Base-by-base conservation (phyloP, 371 early-diverging fungal genomes). In the Mucor irregularis region DNA sequence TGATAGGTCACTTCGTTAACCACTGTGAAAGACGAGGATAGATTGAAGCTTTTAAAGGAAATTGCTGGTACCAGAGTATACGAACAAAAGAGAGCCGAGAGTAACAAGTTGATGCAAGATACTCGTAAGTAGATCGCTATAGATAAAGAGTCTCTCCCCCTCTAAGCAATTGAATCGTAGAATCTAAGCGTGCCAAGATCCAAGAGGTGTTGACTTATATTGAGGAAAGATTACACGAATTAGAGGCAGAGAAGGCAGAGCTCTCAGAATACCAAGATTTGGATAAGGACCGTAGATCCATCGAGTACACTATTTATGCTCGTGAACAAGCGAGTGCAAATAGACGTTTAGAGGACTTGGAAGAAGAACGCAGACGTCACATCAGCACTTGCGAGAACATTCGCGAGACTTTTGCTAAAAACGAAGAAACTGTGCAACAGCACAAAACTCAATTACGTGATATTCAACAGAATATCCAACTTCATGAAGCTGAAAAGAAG, bases 11-110 rank as follows among this genome's bases (percentile, higher is more conserved):
- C 89, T 5, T 88, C 94, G 3, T 80, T 99, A 49, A 96, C 98
- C 0, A 93, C 94, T 43, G 93, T 97, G 3, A 93, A 93, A 63
- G 98, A 98, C 64, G 63, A 70, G 31, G 98, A 97, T 69, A 82
- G 99, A 6, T 73, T 98, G 34, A 83, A 90, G 40, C 67, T 99
- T 30, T 84, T 99, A 14, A 98, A 98, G 66, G 97, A 99, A 57
- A 94, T 99, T 31, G 98, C 99, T 14, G 99, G 99, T 48, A 99
- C 98, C 5, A 80, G 89, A 17, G 93, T 98, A 3, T 99, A 99
- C 71, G 99, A 99, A 80, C 83, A 89, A 56, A 86, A 96, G n/a
- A 84, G 98, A 46, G 78, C 82, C 25, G 95, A 94, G 66, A 91
- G 93, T 80, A 66, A 89, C 49, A 93, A 92, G 67, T 88, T 95